These are phyloP conservation scores for Barbarea vulgaris DNA, from an alignment of 345 rosid species.

Conservation along the genomic window DNA sequence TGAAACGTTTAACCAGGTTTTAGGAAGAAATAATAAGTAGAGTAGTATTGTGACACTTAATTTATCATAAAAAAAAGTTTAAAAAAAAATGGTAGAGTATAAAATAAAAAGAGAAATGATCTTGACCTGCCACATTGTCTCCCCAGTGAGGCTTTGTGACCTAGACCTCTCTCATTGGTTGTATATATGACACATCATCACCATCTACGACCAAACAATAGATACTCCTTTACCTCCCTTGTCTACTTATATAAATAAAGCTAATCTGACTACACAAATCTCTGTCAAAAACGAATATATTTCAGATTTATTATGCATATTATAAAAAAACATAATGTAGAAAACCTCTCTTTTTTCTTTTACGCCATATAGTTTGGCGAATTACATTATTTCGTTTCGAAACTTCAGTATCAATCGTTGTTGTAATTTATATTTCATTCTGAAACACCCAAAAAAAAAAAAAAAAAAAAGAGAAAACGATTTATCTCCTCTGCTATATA, in stretches of 20 bases:
- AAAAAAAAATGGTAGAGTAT: background rate
- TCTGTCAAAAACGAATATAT: conserved; percentile 26
- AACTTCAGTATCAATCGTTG: background rate
- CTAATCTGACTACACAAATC: conserved; percentile 5
- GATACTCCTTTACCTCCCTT: conserved; percentile 8
- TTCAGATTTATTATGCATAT: background rate
- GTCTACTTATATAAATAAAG: conserved; percentile 29
- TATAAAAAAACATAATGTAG: conserved; percentile 2
- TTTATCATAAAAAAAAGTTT: no score
- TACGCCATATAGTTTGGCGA: conserved; percentile 9
- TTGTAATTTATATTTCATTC: background rate
- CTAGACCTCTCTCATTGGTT: conserved; percentile 27
- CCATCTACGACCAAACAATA: conserved; percentile 28
- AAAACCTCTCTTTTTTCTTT: background rate
- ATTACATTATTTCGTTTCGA: background rate
- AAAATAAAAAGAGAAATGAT: conserved; percentile 1
- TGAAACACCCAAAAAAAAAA: background rate
- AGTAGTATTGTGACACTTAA: no score
- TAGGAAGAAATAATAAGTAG: no score
- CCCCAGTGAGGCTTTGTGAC: conserved; percentile 16
- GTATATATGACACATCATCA: conserved; percentile 37
- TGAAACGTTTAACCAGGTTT: no score
- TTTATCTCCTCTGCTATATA: background rate
- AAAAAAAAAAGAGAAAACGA: no score
- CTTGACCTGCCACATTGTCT: conserved; percentile 45